Conservation (phyloP, 805 yeast genomes). For the Metschnikowia amazonensis region DNA sequence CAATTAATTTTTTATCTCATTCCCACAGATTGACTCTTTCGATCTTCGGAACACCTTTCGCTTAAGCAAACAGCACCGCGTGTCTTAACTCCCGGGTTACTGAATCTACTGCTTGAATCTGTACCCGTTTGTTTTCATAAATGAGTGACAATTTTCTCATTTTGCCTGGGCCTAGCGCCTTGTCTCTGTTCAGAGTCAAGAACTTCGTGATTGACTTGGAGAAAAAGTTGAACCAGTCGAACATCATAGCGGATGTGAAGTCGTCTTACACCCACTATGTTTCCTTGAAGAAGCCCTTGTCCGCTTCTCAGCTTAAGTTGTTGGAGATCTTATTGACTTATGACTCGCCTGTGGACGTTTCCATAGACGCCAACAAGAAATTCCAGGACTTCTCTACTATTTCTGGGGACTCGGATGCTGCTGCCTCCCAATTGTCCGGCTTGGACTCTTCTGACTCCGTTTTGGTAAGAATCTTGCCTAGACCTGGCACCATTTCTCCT, state of each 20-base stretch:
- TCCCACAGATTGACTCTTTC: slow-evolving; percentile 1
- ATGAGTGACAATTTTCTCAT: slow-evolving; percentile 30
- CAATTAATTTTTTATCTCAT: slow-evolving; percentile 3
- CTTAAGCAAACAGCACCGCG: slow-evolving; percentile 1
- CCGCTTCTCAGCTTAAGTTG: slow-evolving; percentile 42
- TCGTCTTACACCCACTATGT: slow-evolving; percentile 81
- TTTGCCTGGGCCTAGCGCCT: slow-evolving; percentile 86
- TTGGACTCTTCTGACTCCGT: slow-evolving; percentile 31
- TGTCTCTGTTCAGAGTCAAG: slow-evolving; percentile 80
- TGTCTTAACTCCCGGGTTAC: slow-evolving; percentile 2
- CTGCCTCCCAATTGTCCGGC: slow-evolving; percentile 7
- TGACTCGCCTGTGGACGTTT: slow-evolving; percentile 59
- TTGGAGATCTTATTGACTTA: slow-evolving; percentile 66
- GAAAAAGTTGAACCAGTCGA: slow-evolving; percentile 55
- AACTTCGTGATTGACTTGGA: slow-evolving; percentile 70
- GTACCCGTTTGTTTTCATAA: not conserved
- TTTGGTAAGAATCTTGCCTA: slow-evolving; percentile 76
- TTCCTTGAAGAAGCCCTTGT: slow-evolving; percentile 45
- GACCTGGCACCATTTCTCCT: slow-evolving; percentile 95
- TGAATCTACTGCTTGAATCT: slow-evolving; percentile 2
- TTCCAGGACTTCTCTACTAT: slow-evolving; percentile 32
- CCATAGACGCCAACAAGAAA: slow-evolving; percentile 42
- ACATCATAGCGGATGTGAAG: slow-evolving; percentile 65
- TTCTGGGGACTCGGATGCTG: slow-evolving; percentile 24
- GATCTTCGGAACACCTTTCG: not conserved